Conservation (phyloP, 352 stramenopile species). For the Bremia lactucae region DNA sequence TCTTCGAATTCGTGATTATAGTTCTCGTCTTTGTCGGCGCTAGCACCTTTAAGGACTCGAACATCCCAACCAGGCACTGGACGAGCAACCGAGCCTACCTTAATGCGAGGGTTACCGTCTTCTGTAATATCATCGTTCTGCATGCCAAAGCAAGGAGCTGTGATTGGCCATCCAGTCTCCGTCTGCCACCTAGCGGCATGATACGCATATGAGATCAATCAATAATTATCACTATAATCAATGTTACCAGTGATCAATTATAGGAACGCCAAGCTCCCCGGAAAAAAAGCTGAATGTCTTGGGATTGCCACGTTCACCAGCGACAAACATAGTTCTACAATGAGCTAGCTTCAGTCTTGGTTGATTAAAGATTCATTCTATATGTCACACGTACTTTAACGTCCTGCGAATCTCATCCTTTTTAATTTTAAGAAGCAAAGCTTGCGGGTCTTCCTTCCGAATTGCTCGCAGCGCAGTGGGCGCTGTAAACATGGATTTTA, state of each 20-base stretch:
- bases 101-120: slow-evolving; percentile 36
- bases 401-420: slow-evolving; percentile 38
- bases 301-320: slow-evolving; percentile 80
- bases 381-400: slow-evolving; percentile 32
- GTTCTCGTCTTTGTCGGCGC: slow-evolving; percentile 27
- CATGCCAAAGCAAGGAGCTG: slow-evolving; percentile 60
- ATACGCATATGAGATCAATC: background rate
- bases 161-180: slow-evolving; percentile 80
- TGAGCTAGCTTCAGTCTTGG: background rate
- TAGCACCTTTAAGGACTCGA: slow-evolving; percentile 51
- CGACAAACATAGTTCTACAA: slow-evolving; percentile 68
- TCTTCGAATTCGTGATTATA: slow-evolving; percentile 46
- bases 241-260: slow-evolving; percentile 77
- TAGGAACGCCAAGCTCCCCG: slow-evolving; percentile 37
- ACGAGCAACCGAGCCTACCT: slow-evolving; percentile 46
- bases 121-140: slow-evolving; percentile 33
- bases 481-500: slow-evolving; percentile 86
- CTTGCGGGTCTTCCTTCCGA: slow-evolving; percentile 73
- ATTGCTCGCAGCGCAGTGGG: slow-evolving; percentile 87
- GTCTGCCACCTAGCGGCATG: slow-evolving; percentile 84
- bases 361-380: too few relatives aligned
- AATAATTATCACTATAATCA: background rate
- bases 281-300: slow-evolving; percentile 81
- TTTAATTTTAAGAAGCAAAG: slow-evolving; percentile 32
- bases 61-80: slow-evolving; percentile 81